These are phyloP conservation scores for Heritiera littoralis DNA, from an alignment of 345 rosid genomes.

Conservation along the genomic window DNA sequence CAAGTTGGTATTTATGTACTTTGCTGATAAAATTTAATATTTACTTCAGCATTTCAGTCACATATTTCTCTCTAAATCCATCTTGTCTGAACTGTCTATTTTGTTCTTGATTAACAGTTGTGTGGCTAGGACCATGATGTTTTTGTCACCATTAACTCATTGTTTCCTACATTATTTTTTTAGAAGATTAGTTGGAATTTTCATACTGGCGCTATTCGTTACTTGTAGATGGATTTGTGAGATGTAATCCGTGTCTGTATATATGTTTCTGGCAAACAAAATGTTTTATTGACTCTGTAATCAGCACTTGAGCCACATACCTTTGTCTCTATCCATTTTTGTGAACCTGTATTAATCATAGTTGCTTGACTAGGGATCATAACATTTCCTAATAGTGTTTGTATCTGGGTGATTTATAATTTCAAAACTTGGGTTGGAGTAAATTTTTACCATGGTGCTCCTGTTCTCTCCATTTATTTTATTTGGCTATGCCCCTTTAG, in stretches of 20 bases:
- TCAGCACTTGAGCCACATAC: background rate
- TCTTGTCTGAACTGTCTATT: background rate
- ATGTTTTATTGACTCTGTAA: background rate
- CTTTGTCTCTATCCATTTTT: background rate
- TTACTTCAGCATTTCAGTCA: background rate
- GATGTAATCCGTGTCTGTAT: background rate
- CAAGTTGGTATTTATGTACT: background rate
- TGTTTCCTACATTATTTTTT: background rate
- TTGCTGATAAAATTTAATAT: background rate
- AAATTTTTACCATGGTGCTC: background rate
- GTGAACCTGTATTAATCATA: background rate
- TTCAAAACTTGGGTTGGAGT: background rate
- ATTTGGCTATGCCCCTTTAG: background rate
- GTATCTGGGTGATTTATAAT: background rate
- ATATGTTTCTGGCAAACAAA: background rate
- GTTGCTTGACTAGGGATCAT: background rate
- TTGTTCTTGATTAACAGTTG: background rate
- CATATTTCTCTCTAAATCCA: background rate
- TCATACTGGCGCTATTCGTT: background rate
- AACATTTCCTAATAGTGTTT: background rate
- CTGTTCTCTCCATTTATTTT: background rate
- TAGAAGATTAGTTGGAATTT: background rate
- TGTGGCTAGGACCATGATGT: background rate
- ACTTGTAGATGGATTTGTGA: background rate
- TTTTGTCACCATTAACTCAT: background rate